phyloP scores from a whole-genome alignment of 352 stramenopile species.

The Hyaloperonospora brassicae region DNA sequence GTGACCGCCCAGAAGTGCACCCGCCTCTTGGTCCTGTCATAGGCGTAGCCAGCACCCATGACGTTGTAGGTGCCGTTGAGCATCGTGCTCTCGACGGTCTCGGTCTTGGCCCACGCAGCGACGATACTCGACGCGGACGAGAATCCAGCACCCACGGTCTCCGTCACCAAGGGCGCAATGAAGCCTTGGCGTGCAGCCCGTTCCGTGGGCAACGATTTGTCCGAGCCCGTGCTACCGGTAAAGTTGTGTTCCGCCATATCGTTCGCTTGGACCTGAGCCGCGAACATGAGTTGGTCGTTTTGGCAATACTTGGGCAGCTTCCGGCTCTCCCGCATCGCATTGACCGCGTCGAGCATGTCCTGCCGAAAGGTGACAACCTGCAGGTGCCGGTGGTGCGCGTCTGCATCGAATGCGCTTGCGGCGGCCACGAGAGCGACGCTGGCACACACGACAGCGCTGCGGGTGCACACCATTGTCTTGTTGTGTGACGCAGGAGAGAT shows the following conservation, averaged over 20 bases:
- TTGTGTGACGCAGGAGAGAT: too few relatives aligned
- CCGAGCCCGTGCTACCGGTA: slow-evolving; percentile 26
- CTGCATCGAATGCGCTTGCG: slow-evolving; percentile 8
- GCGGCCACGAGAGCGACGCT: slow-evolving; percentile 12
- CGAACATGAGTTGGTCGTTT: slow-evolving; percentile 35
- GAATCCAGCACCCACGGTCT: slow-evolving; percentile 46
- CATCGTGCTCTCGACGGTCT: slow-evolving; percentile 31
- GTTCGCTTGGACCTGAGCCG: slow-evolving; percentile 27
- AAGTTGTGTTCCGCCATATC: slow-evolving; percentile 32
- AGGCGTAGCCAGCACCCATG: slow-evolving; percentile 31
- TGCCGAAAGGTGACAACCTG: slow-evolving; percentile 40
- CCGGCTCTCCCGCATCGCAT: slow-evolving; percentile 28
- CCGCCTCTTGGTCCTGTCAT: slow-evolving; percentile 29
- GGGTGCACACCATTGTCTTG: slow-evolving; percentile 14
- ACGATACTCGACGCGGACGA: slow-evolving; percentile 29
- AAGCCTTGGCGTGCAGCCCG: slow-evolving; percentile 27
- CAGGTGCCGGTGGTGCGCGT: slow-evolving; percentile 16
- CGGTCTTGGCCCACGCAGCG: slow-evolving; percentile 38
- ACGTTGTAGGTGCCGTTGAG: slow-evolving; percentile 23
- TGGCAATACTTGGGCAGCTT: slow-evolving; percentile 32
- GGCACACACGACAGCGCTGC: slow-evolving; percentile 11
- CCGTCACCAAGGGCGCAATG: slow-evolving; percentile 19
- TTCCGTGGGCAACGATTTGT: slow-evolving; percentile 27
- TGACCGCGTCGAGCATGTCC: slow-evolving; percentile 32
- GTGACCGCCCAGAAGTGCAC: slow-evolving; percentile 35